These are phyloP conservation scores for Cordyceps farinosa DNA, from an alignment of 2,329 filamentous ascomycete species.

Conservation along the genomic window DNA sequence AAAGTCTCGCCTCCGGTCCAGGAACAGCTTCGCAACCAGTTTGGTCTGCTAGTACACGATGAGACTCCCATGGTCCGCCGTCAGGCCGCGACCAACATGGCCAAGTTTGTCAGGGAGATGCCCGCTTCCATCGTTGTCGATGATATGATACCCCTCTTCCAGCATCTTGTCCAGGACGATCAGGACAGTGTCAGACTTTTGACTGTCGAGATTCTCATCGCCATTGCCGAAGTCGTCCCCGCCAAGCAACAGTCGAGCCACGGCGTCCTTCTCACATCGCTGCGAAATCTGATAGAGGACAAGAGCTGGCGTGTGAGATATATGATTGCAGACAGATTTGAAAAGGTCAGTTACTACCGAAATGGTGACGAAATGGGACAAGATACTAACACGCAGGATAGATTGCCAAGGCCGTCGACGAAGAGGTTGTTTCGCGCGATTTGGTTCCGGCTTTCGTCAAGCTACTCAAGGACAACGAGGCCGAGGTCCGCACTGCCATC, in stretches of 20 bases:
- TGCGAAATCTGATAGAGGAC: constrained; percentile 93
- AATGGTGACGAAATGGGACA: not conserved
- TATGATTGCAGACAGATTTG: constrained; percentile 98
- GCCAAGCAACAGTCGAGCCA: constrained; percentile 98
- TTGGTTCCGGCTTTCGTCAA: constrained; percentile 96
- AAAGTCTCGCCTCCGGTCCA: constrained; percentile 86
- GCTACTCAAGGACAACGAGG: constrained; percentile 94
- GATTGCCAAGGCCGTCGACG: constrained; percentile 98
- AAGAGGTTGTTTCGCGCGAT: constrained; percentile 91
- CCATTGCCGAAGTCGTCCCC: constrained; percentile 93
- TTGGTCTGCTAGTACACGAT: constrained; percentile 89
- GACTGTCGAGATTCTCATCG: constrained; percentile 93
- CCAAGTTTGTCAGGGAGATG: constrained; percentile 98
- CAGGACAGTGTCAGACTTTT: constrained; percentile 95
- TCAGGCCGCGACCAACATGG: constrained; percentile 92
- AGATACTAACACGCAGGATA: constrained; percentile 34
- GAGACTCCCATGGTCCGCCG: constrained; percentile 98
- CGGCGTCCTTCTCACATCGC: constrained; percentile 82
- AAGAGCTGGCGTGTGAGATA: constrained; percentile 99
- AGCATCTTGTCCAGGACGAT: constrained; percentile 92
- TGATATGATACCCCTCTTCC: constrained; percentile 98
- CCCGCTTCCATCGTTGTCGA: constrained; percentile 85
- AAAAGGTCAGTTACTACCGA: constrained; percentile 63
- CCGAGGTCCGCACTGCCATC: constrained; percentile 94
- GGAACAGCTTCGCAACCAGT: constrained; percentile 87